These are phyloP conservation scores for Violaceomyces palustris DNA, from an alignment of 1,284 basidiomycete species.

Conservation along the genomic window DNA sequence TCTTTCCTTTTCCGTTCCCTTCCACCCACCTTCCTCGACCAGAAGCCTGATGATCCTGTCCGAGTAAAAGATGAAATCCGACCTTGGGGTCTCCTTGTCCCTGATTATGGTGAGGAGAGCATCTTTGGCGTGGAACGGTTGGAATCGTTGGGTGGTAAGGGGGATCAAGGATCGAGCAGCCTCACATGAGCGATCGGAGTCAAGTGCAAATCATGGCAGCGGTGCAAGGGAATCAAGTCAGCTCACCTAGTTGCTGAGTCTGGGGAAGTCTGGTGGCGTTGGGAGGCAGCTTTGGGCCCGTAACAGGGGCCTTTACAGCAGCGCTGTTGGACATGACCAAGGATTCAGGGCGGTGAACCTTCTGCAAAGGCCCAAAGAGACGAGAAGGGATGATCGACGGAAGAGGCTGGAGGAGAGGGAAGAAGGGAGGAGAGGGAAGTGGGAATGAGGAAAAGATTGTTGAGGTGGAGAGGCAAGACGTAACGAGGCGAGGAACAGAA, in stretches of 20 bases:
- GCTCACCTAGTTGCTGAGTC: conserved; percentile 72
- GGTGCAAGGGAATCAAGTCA: conserved; percentile 80
- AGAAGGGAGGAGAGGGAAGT: too few species aligned
- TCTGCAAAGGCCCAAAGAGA: too few species aligned
- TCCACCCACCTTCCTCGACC: conserved; percentile 59
- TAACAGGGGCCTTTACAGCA: conserved; percentile 1
- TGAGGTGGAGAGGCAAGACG: too few species aligned
- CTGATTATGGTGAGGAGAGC: conserved; percentile 93
- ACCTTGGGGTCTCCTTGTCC: conserved; percentile 57
- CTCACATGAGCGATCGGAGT: background rate
- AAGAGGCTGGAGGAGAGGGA: too few species aligned
- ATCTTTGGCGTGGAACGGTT: conserved; percentile 56
- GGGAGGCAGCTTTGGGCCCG: conserved; percentile 58
- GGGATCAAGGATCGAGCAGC: background rate
- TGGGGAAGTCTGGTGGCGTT: conserved; percentile 79
- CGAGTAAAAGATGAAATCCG: conserved; percentile 96
- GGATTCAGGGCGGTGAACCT: too few species aligned
- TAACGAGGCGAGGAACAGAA: too few species aligned
- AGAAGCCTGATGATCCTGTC: conserved; percentile 62
- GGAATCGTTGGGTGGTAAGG: background rate
- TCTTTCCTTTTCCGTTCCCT: too few species aligned
- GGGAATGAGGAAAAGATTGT: too few species aligned
- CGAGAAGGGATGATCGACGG: too few species aligned
- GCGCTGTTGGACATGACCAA: too few species aligned
- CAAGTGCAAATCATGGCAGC: background rate